Evolutionary conservation across 345 rosid genomes (phyloP), one percentile per base, ranked within the genome.

Genomic region (Reutealis trisperma): DNA sequence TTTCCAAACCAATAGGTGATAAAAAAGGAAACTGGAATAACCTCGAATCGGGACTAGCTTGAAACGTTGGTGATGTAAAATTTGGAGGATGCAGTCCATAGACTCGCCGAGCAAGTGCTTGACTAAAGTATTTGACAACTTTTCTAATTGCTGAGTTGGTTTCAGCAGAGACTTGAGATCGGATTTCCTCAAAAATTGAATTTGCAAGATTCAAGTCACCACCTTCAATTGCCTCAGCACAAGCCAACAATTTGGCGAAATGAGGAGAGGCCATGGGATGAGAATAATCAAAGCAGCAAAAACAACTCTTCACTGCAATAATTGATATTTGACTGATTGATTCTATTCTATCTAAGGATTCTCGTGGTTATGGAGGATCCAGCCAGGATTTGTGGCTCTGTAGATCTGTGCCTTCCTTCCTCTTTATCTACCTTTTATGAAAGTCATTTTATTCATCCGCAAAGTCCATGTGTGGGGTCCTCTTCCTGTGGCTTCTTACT

Each of bases 11-110:
- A 27, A 27, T 27, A 27, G 1, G 1, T 27, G 30, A 27, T 5
- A 34, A 34, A 24, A 34, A 34, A 24, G 37, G 32, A 61, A 61
- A 24, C 8, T 0, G 0, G 0, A 0, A 24, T 13, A 60, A 60
- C 12, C 0, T 10, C 0, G 11, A 0, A 10, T 24, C 1, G 63
- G 2, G 0, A 16, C 15, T 27, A 27, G 1, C 30, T 27, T 6
- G 0, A 9, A 11, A 6, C 32, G 1, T n/a, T 27, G 9, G 65
- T 5, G 0, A 25, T 24, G 37, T 7, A 27, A 1, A 13, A 37
- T 37, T 37, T 1, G 18, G 37, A 14, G 41, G 65, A 27, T 34
- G 41, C 13, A 62, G 14, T 27, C 10, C 21, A 27, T 14, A 62
- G 37, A 0, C 65, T 25, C 65, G 65, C 37, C 41, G 65, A 3